Evolutionary conservation across 2,329 filamentous ascomycete genomes (phyloP).

Genomic region (Beauveria medogensis): DNA sequence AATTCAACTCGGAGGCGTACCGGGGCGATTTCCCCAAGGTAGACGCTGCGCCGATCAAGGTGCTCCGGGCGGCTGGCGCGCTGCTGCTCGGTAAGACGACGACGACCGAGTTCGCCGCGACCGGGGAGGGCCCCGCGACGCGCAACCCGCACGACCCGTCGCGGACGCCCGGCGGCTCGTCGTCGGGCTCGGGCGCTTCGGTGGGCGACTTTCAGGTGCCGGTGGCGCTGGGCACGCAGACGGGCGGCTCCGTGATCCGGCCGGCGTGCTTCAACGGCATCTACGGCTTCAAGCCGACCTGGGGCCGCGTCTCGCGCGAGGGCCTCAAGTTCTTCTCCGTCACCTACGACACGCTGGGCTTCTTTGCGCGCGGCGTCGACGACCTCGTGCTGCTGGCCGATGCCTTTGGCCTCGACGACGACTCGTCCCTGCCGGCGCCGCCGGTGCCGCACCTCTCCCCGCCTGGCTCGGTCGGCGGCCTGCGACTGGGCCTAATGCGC

Average conservation of each 20-base stretch:
- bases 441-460: not conserved
- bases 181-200: constrained; percentile 57
- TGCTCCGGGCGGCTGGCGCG: constrained; percentile 12
- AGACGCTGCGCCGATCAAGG: constrained; percentile 15
- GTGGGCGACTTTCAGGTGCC: constrained; percentile 58
- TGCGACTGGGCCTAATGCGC: constrained; percentile 46
- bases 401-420: constrained; percentile 46
- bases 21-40: constrained; percentile 20
- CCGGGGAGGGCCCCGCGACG: constrained; percentile 43
- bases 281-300: constrained; percentile 59
- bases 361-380: constrained; percentile 48
- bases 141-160: constrained; percentile 56
- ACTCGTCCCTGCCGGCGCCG: constrained; percentile 23
- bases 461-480: constrained; percentile 31
- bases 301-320: constrained; percentile 54
- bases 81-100: constrained; percentile 27
- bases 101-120: constrained; percentile 58
- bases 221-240: constrained; percentile 56
- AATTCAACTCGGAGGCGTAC: constrained; percentile 48
- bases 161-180: constrained; percentile 61
- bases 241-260: constrained; percentile 54
- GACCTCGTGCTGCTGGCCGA: constrained; percentile 51
- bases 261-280: constrained; percentile 58
- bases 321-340: constrained; percentile 52
- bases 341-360: constrained; percentile 53